phyloP scores from a whole-genome alignment of 805 yeast species.

The Wickerhamiella vanderwaltii region DNA sequence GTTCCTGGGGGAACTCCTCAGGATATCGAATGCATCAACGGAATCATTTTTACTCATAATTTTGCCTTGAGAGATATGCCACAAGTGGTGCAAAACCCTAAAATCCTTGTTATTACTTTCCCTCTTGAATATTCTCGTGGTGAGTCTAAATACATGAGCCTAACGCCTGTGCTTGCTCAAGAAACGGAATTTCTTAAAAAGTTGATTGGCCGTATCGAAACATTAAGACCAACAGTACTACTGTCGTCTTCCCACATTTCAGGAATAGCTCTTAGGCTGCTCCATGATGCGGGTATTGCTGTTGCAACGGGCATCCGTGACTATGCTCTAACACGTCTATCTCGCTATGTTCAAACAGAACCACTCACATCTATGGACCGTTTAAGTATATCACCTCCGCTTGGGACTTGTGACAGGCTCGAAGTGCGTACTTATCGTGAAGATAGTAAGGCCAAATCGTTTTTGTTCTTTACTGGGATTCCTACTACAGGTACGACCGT shows the following conservation, averaged over 20 bases:
- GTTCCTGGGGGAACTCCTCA: slow-evolving; percentile 61
- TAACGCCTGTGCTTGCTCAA: slow-evolving; percentile 75
- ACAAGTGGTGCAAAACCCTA: slow-evolving; percentile 47
- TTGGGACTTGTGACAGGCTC: slow-evolving; percentile 66
- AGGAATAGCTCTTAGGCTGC: slow-evolving; percentile 62
- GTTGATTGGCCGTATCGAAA: slow-evolving; percentile 62
- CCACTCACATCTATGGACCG: slow-evolving; percentile 78
- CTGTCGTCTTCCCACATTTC: slow-evolving; percentile 69
- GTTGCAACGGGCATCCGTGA: slow-evolving; percentile 75
- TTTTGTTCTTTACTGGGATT: slow-evolving; percentile 70
- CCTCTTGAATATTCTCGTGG: slow-evolving; percentile 75
- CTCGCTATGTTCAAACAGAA: slow-evolving; percentile 72
- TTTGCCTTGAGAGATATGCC: slow-evolving; percentile 76
- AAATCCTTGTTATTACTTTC: slow-evolving; percentile 71
- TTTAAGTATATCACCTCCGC: slow-evolving; percentile 52
- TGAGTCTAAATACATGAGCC: slow-evolving; percentile 67
- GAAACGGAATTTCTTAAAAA: slow-evolving; percentile 76
- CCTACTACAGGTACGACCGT: slow-evolving; percentile 71
- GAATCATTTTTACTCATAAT: slow-evolving; percentile 72
- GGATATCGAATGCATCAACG: slow-evolving; percentile 55
- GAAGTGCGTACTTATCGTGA: slow-evolving; percentile 56
- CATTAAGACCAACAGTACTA: slow-evolving; percentile 66
- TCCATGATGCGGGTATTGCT: slow-evolving; percentile 64
- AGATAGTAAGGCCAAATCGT: slow-evolving; percentile 45
- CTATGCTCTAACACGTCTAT: slow-evolving; percentile 63